These are phyloP conservation scores for Dothistroma pini DNA, from an alignment of 2,329 filamentous ascomycete genomes.

Conservation along the genomic window DNA sequence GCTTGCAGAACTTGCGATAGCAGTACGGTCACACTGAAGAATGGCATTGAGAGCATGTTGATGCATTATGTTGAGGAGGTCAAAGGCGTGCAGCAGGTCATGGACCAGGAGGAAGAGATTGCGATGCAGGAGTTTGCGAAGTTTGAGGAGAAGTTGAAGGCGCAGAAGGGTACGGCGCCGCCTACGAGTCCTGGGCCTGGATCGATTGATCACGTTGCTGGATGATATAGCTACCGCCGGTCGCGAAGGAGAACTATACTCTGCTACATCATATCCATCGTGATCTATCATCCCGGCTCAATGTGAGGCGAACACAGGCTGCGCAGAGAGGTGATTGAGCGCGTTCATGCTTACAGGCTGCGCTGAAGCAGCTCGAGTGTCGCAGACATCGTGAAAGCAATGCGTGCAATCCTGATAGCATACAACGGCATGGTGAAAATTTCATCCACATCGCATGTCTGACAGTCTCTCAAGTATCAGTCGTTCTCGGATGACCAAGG, in stretches of 20 bases:
- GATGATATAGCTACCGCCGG: no score
- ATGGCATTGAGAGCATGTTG: constrained; percentile 96
- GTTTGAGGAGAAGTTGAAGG: constrained; percentile 80
- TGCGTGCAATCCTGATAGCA: no score
- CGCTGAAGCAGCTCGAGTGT: not conserved
- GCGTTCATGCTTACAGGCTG: not conserved
- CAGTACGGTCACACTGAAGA: constrained; percentile 94
- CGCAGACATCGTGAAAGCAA: not conserved
- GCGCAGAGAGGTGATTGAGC: not conserved
- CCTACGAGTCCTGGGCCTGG: constrained; percentile 50
- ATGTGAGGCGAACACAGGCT: not conserved
- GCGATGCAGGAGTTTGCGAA: constrained; percentile 83
- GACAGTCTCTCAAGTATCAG: not conserved
- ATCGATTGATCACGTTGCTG: constrained; percentile 48
- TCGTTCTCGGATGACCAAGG: not conserved
- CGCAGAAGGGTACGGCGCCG: constrained; percentile 55
- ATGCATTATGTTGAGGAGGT: constrained; percentile 92
- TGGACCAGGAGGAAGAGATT: constrained; percentile 90
- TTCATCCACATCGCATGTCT: not conserved
- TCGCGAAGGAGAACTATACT: no score
- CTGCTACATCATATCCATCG: not conserved
- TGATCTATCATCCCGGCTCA: not conserved
- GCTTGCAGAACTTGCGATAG: constrained; percentile 96
- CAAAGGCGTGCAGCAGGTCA: constrained; percentile 81
- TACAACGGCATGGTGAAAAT: no score